Evolutionary conservation across 495 filamentous ascomycete species (phyloP), one percentile per base, ranked within the genome.

Genomic region (Neurospora sp.): DNA sequence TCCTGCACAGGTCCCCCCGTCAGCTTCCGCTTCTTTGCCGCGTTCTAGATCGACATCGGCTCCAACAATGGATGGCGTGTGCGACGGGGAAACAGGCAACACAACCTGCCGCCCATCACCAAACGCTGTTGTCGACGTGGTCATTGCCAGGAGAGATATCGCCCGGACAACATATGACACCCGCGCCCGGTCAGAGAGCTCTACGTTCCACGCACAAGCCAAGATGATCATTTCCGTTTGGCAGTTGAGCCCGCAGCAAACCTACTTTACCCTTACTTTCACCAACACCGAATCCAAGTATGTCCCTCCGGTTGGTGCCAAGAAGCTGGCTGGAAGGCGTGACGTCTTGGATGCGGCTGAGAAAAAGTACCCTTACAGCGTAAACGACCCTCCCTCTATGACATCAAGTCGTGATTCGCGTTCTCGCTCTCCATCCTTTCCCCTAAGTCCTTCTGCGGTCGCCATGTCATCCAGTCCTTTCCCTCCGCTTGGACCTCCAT

Each of bases 191-290:
- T 76, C 82, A 62, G 73, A 86, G 76, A 72, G 77, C 42, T 76
- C 74, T 10, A 77, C 80, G 12, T 76, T 79, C 59, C 85, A 88
- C 62, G 81, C 84, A 0, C 83, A 85, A 40, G 87, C 90, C 5
- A 90, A 88, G 76, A 90, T 92, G 90, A 90, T 91, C 41, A 84
- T 92, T 31, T 89, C 88, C 1, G 84, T 89, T 20, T 92, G 89
- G 88, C 83, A 84, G 38, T 81, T 90, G 27, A 87, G 88, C 54
- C 84, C 86, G 42, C 76, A 76, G 14, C 83, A 88, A 75, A 86
- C 84, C 23, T 91, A 88, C 77, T 92, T 86, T 75, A 91, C 89
- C 5, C 80, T 92, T 44, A 90, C 90, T 0, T 92, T 92, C 73
- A 92, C 89, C 7, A 83, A 78, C 71, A 82, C 83, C 35, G 82